Evolutionary conservation across 306 rosid genomes (phyloP).

Genomic region (Glycine latifolia): DNA sequence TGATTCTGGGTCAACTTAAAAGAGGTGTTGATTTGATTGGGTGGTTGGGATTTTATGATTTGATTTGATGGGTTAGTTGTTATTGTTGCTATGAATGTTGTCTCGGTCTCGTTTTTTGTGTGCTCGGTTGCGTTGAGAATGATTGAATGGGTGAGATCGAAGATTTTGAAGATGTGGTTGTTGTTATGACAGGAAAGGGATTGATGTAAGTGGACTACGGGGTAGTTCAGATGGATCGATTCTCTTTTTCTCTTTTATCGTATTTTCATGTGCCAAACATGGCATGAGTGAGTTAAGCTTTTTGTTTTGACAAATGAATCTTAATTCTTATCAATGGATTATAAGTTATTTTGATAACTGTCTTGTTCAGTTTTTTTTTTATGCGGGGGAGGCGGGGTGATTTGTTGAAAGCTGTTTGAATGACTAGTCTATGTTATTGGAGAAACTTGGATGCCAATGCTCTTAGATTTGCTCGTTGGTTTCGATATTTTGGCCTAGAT

Average conservation of each 20-base stretch:
- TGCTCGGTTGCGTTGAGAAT: conserved; percentile 45
- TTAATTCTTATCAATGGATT: conserved; percentile 5
- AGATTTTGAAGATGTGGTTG: conserved; percentile 14
- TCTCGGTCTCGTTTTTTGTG: conserved; percentile 19
- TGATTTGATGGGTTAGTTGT: conserved; percentile 36
- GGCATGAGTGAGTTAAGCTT: conserved; percentile 14
- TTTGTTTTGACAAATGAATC: conserved; percentile 17
- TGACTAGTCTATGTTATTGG: not conserved
- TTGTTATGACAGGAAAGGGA: no score
- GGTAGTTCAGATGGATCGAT: conserved; percentile 21
- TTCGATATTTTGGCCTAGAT: conserved; percentile 27
- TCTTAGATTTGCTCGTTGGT: not conserved
- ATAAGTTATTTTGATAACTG: not conserved
- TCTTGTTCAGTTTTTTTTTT: no score
- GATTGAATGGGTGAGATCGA: conserved; percentile 11
- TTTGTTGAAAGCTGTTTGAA: not conserved
- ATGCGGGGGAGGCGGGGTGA: not conserved
- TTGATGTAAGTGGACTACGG: conserved; percentile 11
- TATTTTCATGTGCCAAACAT: conserved; percentile 6
- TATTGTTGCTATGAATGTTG: not conserved
- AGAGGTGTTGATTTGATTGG: conserved; percentile 25
- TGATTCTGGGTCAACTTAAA: conserved; percentile 33
- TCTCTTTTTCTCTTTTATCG: conserved; percentile 17
- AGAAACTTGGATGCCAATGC: not conserved
- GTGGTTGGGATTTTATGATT: conserved; percentile 45